phyloP scores from a whole-genome alignment of 2,329 filamentous ascomycete genomes.

The Ceratocystis harringtonii region DNA sequence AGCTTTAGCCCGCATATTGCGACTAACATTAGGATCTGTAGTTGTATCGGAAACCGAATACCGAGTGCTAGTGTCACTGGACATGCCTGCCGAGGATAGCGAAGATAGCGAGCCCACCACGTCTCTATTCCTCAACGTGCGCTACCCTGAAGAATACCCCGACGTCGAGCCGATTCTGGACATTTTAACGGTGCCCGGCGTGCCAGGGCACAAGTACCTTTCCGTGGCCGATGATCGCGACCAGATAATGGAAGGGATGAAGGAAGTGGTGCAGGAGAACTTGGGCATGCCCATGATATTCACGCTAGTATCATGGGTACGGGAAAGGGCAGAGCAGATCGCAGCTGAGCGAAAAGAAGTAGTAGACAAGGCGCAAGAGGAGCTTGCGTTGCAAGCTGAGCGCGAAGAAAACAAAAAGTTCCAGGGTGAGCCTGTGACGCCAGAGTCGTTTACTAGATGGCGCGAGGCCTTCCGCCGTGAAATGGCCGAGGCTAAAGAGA shows the following conservation, averaged over 20 bases:
- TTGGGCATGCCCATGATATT: slow-evolving; percentile 97
- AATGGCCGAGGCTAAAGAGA: slow-evolving; percentile 56
- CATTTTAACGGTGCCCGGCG: slow-evolving; percentile 57
- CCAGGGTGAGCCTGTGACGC: slow-evolving; percentile 76
- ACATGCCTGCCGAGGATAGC: slow-evolving; percentile 52
- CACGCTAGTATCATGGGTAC: slow-evolving; percentile 71
- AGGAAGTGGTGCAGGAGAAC: slow-evolving; percentile 74
- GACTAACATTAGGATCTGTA: slow-evolving; percentile 25
- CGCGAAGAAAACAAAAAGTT: slow-evolving; percentile 95
- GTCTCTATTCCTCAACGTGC: slow-evolving; percentile 61
- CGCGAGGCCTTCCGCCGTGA: slow-evolving; percentile 62
- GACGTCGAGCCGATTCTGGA: slow-evolving; percentile 75
- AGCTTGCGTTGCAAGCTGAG: slow-evolving; percentile 46
- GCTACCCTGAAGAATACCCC: slow-evolving; percentile 81
- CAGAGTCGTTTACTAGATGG: slow-evolving; percentile 75
- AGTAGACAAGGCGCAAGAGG: slow-evolving; percentile 42
- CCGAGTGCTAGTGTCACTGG: slow-evolving; percentile 71
- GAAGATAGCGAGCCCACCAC: slow-evolving; percentile 46
- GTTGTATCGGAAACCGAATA: slow-evolving; percentile 85
- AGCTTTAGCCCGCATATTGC: not conserved
- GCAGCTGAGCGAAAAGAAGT: slow-evolving; percentile 58
- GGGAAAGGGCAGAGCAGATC: slow-evolving; percentile 79
- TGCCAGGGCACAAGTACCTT: slow-evolving; percentile 54
- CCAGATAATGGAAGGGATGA: slow-evolving; percentile 52
- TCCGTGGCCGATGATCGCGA: slow-evolving; percentile 68